Base-by-base conservation (phyloP, 352 stramenopile genomes). In the Globisporangium cystogenes region DNA sequence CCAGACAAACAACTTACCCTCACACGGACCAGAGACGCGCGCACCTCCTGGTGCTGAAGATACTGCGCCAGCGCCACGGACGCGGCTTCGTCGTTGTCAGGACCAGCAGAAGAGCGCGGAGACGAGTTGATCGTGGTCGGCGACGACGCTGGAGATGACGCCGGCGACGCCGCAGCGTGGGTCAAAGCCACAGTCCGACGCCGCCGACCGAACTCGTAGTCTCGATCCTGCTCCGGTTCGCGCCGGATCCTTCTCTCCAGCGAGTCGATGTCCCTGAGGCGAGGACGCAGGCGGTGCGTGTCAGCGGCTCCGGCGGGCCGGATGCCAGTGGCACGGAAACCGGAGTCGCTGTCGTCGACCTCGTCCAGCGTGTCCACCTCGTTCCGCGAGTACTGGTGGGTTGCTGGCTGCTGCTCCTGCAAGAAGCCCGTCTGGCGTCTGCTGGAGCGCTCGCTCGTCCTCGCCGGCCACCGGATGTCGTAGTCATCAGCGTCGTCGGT, bases 31-130 rank as follows among this genome's bases (percentile, higher is more conserved):
- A 48, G 14, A 21, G n/a, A 44, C 45, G 23, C 1, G 18, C 47
- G 11, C 55, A 87, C 78, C 73, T 90, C 78, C 73, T 90, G 64
- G 29, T 87, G 70, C 37, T 90, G 78, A 15, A 90, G 60, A 52
- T 86, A 90, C 33, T 70, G 72, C 0, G 78, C 76, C 18, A 87
- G 46, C 5, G 75, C 78, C n/a, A 89, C 37, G 3, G 78, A 89
- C n/a, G 78, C 78, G 11, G 81, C 75, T 24, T 89, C 78, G 37
- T 65, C 57, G 45, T 82, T 67, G n/a, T 62, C 67, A 16, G 53
- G 21, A 43, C 46, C 41, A 40, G 31, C 53, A 15, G 55, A 43
- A 4, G 55, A 56, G 40, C 56, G 21, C 23, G 58, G 35, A n/a
- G 60, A 55, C 18, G 49, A 41, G 52, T 68, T 53, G 43, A 48